A percentile compares a stretch with the other conserved stretches of the same genome.
These are phyloP conservation scores for Penicillium waksmanii DNA, from an alignment of 495 filamentous ascomycete genomes.

Conservation along the genomic window DNA sequence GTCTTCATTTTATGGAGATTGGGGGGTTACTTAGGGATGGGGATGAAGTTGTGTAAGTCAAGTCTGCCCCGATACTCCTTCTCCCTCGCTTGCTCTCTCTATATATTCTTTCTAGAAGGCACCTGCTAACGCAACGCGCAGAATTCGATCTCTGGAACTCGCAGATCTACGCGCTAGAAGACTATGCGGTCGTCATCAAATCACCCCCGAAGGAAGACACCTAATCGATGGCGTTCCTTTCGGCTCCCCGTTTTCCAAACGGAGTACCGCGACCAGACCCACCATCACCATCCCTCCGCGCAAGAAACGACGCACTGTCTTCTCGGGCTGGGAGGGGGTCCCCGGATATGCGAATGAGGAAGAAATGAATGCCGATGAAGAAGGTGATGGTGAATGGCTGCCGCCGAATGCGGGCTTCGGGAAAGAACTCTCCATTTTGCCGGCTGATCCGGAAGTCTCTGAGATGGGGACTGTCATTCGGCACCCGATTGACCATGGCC, in stretches of 20 bases:
- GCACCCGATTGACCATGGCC: conserved; percentile 26
- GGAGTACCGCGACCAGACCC: conserved; percentile 60
- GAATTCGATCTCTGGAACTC: conserved; percentile 79
- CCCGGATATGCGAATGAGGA: conserved; percentile 8
- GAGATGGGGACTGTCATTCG: conserved; percentile 48
- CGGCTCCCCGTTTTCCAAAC: conserved; percentile 70
- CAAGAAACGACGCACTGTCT: conserved; percentile 65
- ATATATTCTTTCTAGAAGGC: background rate
- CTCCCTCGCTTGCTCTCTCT: no score
- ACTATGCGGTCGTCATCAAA: conserved; percentile 82
- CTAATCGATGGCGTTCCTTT: conserved; percentile 90
- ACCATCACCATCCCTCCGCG: conserved; percentile 72
- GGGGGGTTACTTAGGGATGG: conserved; percentile 74
- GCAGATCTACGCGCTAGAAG: conserved; percentile 74
- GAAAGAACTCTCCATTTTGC: conserved; percentile 32
- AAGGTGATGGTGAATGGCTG: conserved; percentile 45
- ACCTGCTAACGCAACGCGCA: conserved; percentile 34
- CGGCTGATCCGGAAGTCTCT: conserved; percentile 37
- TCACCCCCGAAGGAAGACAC: conserved; percentile 77
- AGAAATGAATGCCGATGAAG: conserved; percentile 26
- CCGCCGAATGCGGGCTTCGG: conserved; percentile 28
- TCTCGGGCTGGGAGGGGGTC: conserved; percentile 38
- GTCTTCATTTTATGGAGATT: conserved; percentile 82
- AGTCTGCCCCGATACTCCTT: background rate
- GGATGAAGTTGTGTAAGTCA: conserved; percentile 78